A percentile compares a stretch with the other conserved stretches of the same genome.
Evolutionary conservation across 441 rosid species (phyloP).

Genomic region (Geranium incanum): DNA sequence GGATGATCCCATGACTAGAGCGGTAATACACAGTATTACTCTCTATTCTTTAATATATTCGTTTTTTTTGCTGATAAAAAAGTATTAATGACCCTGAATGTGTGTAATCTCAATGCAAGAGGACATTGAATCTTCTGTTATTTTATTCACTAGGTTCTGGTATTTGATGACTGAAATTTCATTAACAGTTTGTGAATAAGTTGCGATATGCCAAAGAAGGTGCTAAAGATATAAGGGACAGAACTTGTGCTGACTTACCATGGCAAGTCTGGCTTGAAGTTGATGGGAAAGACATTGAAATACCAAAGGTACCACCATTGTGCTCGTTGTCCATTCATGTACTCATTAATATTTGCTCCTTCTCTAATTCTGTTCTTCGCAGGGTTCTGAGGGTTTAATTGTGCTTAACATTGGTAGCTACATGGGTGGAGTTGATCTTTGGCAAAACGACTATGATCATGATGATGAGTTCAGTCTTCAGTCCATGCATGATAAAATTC

Average conservation of each 20-base stretch:
- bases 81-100: no score
- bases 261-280: slow-evolving; percentile 78
- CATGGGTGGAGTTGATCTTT: slow-evolving; percentile 75
- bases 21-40: not conserved
- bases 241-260: slow-evolving; percentile 70
- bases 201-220: slow-evolving; percentile 71
- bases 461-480: slow-evolving; percentile 51
- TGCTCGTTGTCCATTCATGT: not conserved
- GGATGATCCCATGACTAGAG: not conserved
- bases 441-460: slow-evolving; percentile 64
- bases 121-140: not conserved
- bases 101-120: not conserved
- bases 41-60: no score
- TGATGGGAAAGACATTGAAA: slow-evolving; percentile 54
- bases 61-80: not conserved
- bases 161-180: slow-evolving; percentile 16
- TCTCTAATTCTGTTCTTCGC: slow-evolving; percentile 18
- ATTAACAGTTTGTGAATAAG: slow-evolving; percentile 57
- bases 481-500: slow-evolving; percentile 53
- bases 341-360: not conserved
- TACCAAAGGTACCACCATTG: slow-evolving; percentile 43
- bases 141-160: slow-evolving; percentile 2
- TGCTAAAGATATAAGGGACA: slow-evolving; percentile 64
- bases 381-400: slow-evolving; percentile 63
- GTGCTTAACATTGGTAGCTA: slow-evolving; percentile 68